Percentiles rank a stretch among this genome's conserved stretches.
phyloP scores from a whole-genome alignment of 108 stramenopile genomes.

The Fragilariopsis cylindrus region DNA sequence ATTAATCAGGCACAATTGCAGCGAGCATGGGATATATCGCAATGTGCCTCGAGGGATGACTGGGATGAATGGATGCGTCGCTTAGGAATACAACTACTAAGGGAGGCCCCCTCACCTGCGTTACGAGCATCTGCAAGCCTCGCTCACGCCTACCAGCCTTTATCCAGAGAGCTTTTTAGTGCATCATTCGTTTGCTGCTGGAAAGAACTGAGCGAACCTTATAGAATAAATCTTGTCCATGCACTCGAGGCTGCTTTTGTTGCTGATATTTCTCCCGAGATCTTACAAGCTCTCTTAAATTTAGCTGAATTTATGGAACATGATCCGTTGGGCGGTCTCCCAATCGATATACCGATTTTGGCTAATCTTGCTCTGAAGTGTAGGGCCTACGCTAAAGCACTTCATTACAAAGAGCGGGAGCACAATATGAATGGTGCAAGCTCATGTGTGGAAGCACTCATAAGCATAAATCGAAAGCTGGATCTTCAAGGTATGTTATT shows the following conservation, averaged over 20 bases:
- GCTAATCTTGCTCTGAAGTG: conserved; percentile 94
- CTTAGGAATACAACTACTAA: conserved; percentile 89
- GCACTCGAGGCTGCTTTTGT: conserved; percentile 86
- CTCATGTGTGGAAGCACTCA: conserved; percentile 90
- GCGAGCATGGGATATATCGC: conserved; percentile 91
- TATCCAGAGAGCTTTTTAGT: conserved; percentile 95
- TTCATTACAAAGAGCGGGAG: conserved; percentile 95
- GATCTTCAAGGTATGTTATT: conserved; percentile 70
- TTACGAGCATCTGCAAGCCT: conserved; percentile 89
- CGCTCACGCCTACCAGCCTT: conserved; percentile 93
- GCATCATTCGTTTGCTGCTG: conserved; percentile 98
- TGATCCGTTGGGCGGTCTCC: conserved; percentile 84
- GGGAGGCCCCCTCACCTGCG: conserved; percentile 94
- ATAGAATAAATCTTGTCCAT: conserved; percentile 72
- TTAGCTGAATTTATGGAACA: conserved; percentile 99
- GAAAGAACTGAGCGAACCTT: conserved; percentile 79
- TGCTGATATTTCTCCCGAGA: conserved; percentile 90
- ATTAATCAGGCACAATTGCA: conserved; percentile 71
- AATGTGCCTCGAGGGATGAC: conserved; percentile 89
- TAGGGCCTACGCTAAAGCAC: conserved; percentile 96
- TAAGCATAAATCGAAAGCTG: conserved; percentile 96
- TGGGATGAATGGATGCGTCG: conserved; percentile 98
- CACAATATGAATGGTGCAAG: conserved; percentile 56
- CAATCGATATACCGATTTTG: conserved; percentile 91
- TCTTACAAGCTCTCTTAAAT: conserved; percentile 93